These are phyloP conservation scores for Phalaenopsis hybrid DNA, from an alignment of 116 monocot species.

Conservation along the genomic window DNA sequence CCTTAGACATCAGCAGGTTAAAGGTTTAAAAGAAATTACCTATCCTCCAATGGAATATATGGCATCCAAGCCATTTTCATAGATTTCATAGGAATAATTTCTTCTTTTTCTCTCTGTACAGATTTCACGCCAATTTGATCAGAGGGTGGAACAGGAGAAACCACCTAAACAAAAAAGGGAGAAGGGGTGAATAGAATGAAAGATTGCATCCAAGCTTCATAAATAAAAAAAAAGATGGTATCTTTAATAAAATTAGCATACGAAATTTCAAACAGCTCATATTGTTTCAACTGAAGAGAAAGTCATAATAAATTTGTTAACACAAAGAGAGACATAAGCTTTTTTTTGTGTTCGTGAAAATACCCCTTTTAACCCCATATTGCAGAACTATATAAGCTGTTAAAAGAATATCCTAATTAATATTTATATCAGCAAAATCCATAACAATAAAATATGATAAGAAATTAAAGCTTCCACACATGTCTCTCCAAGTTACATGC, in stretches of 20 bases:
- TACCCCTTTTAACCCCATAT: neutral
- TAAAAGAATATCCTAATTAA: neutral
- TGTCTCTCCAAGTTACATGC: neutral
- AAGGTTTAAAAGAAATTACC: conserved; percentile 28
- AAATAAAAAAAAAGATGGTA: neutral
- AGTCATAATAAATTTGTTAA: neutral
- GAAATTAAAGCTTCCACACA: neutral
- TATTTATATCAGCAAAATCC: neutral
- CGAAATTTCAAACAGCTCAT: neutral
- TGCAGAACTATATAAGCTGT: neutral
- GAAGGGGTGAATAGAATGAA: neutral
- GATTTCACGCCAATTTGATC: conserved; percentile 92
- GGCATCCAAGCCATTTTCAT: conserved; percentile 98
- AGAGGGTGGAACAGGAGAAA: conserved; percentile 86
- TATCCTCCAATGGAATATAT: conserved; percentile 69
- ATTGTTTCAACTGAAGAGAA: neutral
- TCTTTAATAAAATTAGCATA: neutral
- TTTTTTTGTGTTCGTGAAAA: neutral
- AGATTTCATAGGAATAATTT: conserved; percentile 86
- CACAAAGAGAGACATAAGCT: neutral
- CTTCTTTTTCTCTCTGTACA: conserved; percentile 74
- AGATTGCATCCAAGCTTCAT: neutral
- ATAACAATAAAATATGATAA: neutral
- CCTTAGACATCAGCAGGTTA: neutral
- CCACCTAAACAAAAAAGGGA: conserved; percentile 39